These are phyloP conservation scores for Wickerhamiella siamensis DNA, from an alignment of 805 yeast genomes.

Conservation along the genomic window DNA sequence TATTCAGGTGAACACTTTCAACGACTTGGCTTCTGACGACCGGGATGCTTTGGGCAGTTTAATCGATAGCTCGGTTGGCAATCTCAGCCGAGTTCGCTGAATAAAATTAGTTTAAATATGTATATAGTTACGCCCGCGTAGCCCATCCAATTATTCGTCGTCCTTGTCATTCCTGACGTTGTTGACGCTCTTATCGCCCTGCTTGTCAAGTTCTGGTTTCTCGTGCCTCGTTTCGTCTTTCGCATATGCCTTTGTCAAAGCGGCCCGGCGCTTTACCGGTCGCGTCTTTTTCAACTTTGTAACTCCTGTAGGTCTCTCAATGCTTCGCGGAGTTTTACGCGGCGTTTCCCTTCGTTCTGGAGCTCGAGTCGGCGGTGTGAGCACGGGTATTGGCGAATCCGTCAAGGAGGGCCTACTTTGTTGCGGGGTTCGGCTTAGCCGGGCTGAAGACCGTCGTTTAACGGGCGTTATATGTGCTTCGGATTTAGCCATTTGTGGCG, in stretches of 20 bases:
- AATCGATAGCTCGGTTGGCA: neutral
- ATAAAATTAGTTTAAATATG: neutral
- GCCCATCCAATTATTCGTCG: too few species aligned
- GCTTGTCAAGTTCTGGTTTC: neutral
- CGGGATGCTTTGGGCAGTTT: slow-evolving; percentile 1
- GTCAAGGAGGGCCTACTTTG: slow-evolving; percentile 20
- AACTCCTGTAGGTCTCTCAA: neutral
- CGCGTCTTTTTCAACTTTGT: neutral
- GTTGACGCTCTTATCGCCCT: neutral
- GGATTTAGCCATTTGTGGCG: neutral
- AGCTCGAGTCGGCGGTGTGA: slow-evolving; percentile 16
- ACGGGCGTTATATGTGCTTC: slow-evolving; percentile 5
- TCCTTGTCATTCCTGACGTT: too few species aligned
- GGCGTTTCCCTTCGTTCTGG: neutral
- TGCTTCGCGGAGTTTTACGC: neutral
- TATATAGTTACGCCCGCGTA: slow-evolving; percentile 1
- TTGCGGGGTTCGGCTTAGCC: neutral
- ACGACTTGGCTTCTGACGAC: neutral
- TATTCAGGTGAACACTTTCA: neutral
- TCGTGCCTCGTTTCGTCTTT: neutral
- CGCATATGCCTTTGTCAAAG: neutral
- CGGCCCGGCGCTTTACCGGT: neutral
- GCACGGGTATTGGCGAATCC: slow-evolving; percentile 19
- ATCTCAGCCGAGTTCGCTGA: neutral
- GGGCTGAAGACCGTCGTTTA: slow-evolving; percentile 4